phyloP scores from a whole-genome alignment of 306 rosid species.

The Leucaena leucocephala region DNA sequence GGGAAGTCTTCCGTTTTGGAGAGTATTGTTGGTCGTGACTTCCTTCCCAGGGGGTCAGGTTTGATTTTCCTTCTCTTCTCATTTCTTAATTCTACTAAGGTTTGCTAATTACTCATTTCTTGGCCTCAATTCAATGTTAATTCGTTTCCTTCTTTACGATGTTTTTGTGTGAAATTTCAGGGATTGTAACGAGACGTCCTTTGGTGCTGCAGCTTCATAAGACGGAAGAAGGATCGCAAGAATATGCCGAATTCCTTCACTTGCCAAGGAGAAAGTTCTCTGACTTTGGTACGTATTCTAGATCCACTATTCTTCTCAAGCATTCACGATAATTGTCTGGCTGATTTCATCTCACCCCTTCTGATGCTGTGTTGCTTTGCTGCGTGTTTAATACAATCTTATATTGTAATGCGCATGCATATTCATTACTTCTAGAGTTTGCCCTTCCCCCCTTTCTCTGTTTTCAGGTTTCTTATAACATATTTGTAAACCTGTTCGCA shows the following conservation, averaged over 20 bases:
- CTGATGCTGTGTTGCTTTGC: not conserved
- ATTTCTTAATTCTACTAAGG: not conserved
- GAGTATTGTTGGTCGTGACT: slow-evolving; percentile 97
- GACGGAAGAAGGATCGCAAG: slow-evolving; percentile 66
- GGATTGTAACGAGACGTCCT: slow-evolving; percentile 95
- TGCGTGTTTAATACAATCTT: not conserved
- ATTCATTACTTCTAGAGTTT: not conserved
- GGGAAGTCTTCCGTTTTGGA: slow-evolving; percentile 97
- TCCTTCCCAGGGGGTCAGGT: slow-evolving; percentile 99
- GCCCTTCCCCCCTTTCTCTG: slow-evolving; percentile 9
- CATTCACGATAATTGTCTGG: not conserved
- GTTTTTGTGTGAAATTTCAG: slow-evolving; percentile 51
- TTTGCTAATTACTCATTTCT: not conserved
- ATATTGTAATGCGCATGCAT: not conserved
- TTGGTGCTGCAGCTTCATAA: slow-evolving; percentile 96
- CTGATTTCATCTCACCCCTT: not conserved
- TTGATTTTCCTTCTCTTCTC: not conserved
- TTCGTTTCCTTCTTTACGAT: not conserved
- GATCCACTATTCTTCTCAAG: not conserved
- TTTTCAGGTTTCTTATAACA: not conserved
- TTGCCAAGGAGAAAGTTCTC: slow-evolving; percentile 70
- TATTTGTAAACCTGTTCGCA: slow-evolving; percentile 11
- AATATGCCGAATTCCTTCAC: slow-evolving; percentile 98
- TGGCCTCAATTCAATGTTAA: not conserved
- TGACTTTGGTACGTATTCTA: slow-evolving; percentile 59